Evolutionary conservation across 2,329 filamentous ascomycete genomes (phyloP).

Genomic region (Colletotrichum plurivorum): DNA sequence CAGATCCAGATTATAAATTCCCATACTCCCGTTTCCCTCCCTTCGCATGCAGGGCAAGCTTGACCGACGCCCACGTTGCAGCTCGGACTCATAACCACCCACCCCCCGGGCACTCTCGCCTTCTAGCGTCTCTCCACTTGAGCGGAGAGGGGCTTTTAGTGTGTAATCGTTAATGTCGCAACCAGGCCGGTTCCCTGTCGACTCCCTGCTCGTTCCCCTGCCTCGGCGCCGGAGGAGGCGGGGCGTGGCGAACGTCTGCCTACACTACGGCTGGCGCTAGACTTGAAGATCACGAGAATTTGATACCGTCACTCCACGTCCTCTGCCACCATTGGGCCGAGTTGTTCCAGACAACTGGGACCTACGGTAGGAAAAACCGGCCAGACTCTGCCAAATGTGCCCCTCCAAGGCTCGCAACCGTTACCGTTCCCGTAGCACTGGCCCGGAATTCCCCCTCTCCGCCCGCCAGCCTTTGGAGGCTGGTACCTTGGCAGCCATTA

Average conservation of each 20-base stretch:
- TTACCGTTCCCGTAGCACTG: neutral
- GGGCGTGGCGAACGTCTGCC: conserved; percentile 17
- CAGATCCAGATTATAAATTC: conserved; percentile 11
- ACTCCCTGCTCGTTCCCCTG: conserved; percentile 14
- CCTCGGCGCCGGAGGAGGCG: conserved; percentile 9
- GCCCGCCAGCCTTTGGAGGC: neutral
- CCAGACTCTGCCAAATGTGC: neutral
- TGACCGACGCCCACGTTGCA: conserved; percentile 19
- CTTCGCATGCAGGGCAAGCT: conserved; percentile 7
- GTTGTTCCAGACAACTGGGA: neutral
- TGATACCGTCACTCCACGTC: conserved; percentile 19
- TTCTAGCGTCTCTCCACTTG: neutral
- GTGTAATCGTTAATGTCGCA: conserved; percentile 6
- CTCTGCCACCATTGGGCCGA: conserved; percentile 4
- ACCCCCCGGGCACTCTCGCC: neutral
- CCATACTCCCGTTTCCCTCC: too few species aligned
- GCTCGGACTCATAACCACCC: neutral
- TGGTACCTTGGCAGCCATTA: neutral
- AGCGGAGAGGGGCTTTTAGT: neutral
- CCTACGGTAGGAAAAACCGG: conserved; percentile 5
- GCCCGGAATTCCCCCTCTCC: neutral
- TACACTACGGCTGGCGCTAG: conserved; percentile 14
- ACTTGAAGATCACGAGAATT: conserved; percentile 21
- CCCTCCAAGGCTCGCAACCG: neutral
- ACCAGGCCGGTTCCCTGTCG: conserved; percentile 11